Percentiles rank a stretch among this genome's conserved stretches.
These are phyloP conservation scores for Stagonosporopsis chrysanthemi DNA, from an alignment of 2,329 filamentous ascomycete species.

Conservation along the genomic window DNA sequence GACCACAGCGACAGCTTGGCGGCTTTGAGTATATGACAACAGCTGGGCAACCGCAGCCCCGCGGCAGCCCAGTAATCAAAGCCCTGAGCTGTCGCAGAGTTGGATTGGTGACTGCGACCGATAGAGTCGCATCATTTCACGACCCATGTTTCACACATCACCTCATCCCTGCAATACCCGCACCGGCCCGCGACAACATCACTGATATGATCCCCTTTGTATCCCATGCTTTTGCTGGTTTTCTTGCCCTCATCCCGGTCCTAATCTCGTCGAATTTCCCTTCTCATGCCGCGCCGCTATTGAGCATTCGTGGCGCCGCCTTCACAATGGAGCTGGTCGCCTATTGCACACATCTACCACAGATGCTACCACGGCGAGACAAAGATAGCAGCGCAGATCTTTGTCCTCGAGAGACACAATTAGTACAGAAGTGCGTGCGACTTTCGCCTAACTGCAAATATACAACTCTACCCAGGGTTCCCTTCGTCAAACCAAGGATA, in stretches of 20 bases:
- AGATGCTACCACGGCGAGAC: conserved; percentile 34
- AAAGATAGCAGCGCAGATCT: conserved; percentile 28
- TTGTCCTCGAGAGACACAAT: conserved; percentile 20
- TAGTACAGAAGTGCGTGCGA: conserved; percentile 14
- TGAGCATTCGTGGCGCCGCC: conserved; percentile 35
- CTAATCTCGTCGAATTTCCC: conserved; percentile 11
- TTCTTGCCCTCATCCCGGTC: conserved; percentile 17
- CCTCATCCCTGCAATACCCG: conserved; percentile 26
- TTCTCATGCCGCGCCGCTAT: conserved; percentile 28
- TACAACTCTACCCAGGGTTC: conserved; percentile 3
- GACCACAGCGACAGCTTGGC: conserved; percentile 25
- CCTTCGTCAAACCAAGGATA: conserved; percentile 12
- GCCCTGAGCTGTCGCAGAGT: conserved; percentile 25
- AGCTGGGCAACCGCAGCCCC: conserved; percentile 15
- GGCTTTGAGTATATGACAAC: conserved; percentile 13
- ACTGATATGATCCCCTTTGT: conserved; percentile 34
- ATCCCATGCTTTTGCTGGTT: conserved; percentile 16
- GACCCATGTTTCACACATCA: conserved; percentile 41
- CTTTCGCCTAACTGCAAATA: not conserved
- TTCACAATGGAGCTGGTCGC: conserved; percentile 40
- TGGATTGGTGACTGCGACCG: conserved; percentile 35
- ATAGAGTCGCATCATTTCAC: conserved; percentile 42
- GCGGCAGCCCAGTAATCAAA: conserved; percentile 12
- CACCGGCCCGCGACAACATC: conserved; percentile 22
- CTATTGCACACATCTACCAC: conserved; percentile 29